These are phyloP conservation scores for Daldinia bambusicola DNA, from an alignment of 495 filamentous ascomycete species.

Conservation along the genomic window DNA sequence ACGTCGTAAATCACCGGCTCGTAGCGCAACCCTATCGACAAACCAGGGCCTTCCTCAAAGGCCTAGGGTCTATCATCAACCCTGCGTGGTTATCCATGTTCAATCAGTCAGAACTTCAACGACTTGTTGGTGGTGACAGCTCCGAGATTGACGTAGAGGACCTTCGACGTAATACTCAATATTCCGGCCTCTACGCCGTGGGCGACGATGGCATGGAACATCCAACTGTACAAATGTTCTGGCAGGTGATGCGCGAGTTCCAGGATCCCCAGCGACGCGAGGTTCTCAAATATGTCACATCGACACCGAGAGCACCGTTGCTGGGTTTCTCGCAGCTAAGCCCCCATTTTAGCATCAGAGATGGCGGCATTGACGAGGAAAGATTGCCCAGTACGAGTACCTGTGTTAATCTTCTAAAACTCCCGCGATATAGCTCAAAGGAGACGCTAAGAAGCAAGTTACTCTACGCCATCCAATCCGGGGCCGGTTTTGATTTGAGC, in stretches of 20 bases:
- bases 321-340: constrained; percentile 88
- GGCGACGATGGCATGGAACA: constrained; percentile 91
- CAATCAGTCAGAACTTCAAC: constrained; percentile 94
- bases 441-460: constrained; percentile 76
- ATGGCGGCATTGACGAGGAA: constrained; percentile 80
- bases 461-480: constrained; percentile 89
- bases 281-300: constrained; percentile 96
- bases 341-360: constrained; percentile 89
- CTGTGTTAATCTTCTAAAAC: constrained; percentile 94
- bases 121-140: constrained; percentile 85
- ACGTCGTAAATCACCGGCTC: constrained; percentile 86
- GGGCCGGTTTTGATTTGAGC: constrained; percentile 95
- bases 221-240: constrained; percentile 85
- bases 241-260: constrained; percentile 84
- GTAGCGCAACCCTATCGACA: constrained; percentile 79
- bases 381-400: constrained; percentile 94
- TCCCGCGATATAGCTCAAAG: constrained; percentile 80
- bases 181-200: constrained; percentile 86
- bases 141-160: constrained; percentile 89
- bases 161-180: constrained; percentile 83
- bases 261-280: constrained; percentile 79
- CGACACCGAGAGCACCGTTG: constrained; percentile 89
- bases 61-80: constrained; percentile 86
- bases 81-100: constrained; percentile 98
- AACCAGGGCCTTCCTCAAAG: constrained; percentile 86